A percentile compares a stretch with the other conserved stretches of the same genome.
phyloP scores from a whole-genome alignment of 768 basidiomycete genomes.

The Russula vinacea region DNA sequence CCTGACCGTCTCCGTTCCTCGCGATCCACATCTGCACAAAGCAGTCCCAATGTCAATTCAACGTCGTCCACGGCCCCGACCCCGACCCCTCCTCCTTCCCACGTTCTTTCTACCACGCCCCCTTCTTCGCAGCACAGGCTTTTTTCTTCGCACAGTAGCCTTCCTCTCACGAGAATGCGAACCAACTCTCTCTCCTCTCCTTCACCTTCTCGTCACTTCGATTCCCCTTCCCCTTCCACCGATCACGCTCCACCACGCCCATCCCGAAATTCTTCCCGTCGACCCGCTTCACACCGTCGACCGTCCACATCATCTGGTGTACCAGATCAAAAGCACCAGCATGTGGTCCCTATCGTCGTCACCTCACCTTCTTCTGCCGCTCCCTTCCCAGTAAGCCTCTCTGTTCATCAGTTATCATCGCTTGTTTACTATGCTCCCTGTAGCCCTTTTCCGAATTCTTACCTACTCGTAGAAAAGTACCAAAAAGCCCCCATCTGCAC shows the following conservation, averaged over 20 bases:
- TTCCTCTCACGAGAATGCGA: conserved; percentile 20
- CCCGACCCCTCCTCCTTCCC: background rate
- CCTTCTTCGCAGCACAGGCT: conserved; percentile 2
- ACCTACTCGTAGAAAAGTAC: conserved; percentile 23
- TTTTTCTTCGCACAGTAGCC: conserved; percentile 4
- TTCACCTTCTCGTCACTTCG: background rate
- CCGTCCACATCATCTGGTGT: conserved; percentile 25
- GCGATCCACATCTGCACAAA: background rate
- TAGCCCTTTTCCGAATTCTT: conserved; percentile 28
- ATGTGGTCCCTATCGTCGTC: conserved; percentile 3
- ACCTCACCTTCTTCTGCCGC: conserved; percentile 17
- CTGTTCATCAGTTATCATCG: background rate
- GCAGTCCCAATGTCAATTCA: background rate
- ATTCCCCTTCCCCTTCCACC: background rate
- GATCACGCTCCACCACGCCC: background rate
- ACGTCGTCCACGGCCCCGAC: background rate
- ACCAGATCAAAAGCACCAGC: conserved; percentile 9
- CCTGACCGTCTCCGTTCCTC: conserved; percentile 21
- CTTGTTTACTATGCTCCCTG: background rate
- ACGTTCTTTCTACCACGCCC: background rate
- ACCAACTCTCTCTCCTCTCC: conserved; percentile 21
- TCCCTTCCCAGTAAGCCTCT: conserved; percentile 20
- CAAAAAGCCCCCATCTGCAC: conserved; percentile 14
- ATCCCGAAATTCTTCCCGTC: conserved; percentile 6
- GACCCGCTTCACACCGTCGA: background rate